Evolutionary conservation across 345 rosid genomes (phyloP).

Genomic region (Noccaea caerulescens): DNA sequence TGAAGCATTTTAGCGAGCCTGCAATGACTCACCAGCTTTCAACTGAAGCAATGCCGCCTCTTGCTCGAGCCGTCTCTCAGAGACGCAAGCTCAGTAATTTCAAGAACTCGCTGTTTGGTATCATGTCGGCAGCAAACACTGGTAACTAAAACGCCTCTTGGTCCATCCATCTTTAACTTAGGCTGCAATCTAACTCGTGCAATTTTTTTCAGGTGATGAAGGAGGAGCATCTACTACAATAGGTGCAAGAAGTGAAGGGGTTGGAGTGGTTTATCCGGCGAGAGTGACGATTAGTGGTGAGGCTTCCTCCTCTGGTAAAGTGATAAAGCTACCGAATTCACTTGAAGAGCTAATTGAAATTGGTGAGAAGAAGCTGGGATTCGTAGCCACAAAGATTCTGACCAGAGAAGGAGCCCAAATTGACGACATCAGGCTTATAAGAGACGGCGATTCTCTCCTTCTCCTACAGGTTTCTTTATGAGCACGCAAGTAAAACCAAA

Average conservation of each 20-base stretch:
- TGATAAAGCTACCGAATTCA: conserved; percentile 62
- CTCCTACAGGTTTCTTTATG: conserved; percentile 46
- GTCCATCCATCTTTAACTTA: too few species aligned
- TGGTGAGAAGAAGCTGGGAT: conserved; percentile 60
- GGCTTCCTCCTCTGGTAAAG: conserved; percentile 52
- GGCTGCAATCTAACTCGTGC: too few species aligned
- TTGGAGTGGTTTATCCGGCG: conserved; percentile 28
- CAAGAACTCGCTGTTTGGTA: conserved; percentile 74
- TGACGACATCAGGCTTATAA: conserved; percentile 67
- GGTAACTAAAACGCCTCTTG: conserved; percentile 45
- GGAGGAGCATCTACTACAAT: conserved; percentile 20
- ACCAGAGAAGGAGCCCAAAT: conserved; percentile 71
- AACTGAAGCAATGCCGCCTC: conserved; percentile 53
- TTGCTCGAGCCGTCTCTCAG: conserved; percentile 40
- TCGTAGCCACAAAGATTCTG: conserved; percentile 53
- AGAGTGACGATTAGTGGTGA: conserved; percentile 70
- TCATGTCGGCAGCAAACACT: conserved; percentile 70
- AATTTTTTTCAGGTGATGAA: conserved; percentile 27
- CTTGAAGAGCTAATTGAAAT: conserved; percentile 60
- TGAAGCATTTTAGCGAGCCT: conserved; percentile 68
- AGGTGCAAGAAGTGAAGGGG: conserved; percentile 11
- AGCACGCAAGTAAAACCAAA: not conserved
- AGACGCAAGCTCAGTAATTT: conserved; percentile 56
- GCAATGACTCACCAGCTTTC: conserved; percentile 44
- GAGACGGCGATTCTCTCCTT: conserved; percentile 82